Conservation (phyloP, 139 green algal species). For the Edaphochlamys debaryana region DNA sequence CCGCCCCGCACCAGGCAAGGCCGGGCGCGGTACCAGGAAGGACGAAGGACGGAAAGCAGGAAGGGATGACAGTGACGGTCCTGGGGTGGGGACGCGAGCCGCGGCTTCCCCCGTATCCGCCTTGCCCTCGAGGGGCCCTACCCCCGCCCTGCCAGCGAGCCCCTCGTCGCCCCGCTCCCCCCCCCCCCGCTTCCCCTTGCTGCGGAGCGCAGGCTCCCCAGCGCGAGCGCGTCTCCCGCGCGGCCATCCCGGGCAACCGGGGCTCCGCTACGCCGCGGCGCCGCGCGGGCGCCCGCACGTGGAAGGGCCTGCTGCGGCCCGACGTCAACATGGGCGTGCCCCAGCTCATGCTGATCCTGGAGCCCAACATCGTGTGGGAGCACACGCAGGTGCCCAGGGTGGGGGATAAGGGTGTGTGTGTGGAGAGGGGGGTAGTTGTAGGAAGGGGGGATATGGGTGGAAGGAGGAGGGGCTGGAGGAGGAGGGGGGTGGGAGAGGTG, state of each 20-base stretch:
- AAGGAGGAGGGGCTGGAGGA: too few relatives aligned
- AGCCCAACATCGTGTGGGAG: conserved; percentile 76
- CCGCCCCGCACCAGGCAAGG: conserved; percentile 60
- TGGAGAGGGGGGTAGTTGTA: neutral
- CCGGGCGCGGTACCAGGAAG: neutral
- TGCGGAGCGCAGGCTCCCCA: conserved; percentile 53
- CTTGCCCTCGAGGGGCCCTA: neutral
- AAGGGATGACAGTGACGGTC: neutral
- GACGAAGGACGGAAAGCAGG: neutral
- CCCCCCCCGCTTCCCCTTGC: neutral
- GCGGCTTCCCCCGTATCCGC: too few relatives aligned
- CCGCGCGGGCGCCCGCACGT: neutral
- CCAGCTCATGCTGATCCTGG: conserved; percentile 70
- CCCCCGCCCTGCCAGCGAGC: neutral
- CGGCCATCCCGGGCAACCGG: conserved; percentile 32
- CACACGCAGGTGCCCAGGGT: conserved; percentile 41
- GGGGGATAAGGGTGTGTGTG: neutral
- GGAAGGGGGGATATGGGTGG: too few relatives aligned
- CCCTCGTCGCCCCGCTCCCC: neutral
- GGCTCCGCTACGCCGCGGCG: neutral
- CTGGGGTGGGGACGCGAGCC: neutral
- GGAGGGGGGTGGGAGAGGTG: too few relatives aligned
- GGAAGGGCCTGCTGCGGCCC: conserved; percentile 54
- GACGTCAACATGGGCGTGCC: conserved; percentile 70
- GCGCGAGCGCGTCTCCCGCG: conserved; percentile 54